Evolutionary conservation across 2,329 filamentous ascomycete species (phyloP), one percentile per base, ranked within the genome.

Genomic region (Fusarium torreyae): DNA sequence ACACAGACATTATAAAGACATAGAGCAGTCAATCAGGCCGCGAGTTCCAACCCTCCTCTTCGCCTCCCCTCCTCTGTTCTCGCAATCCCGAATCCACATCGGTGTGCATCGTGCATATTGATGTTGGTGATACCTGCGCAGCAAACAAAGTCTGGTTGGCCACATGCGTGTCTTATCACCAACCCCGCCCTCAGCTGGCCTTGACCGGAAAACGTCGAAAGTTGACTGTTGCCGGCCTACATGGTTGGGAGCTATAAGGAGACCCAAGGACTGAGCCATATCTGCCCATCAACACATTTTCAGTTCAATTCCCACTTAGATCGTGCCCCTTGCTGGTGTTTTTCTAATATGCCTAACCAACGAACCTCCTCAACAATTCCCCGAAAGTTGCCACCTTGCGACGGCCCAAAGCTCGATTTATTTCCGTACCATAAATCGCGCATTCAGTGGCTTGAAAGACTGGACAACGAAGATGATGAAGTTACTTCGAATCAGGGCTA

Each of bases 391-490:
- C 70, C 70, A 5, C 60, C 48, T 7, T 73, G 69, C 31, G 26
- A 58, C 4, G 70, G 69, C 5, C 70, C 69, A n/a, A 66, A 70
- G 17, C 62, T 73, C 5, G 4, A 34, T 4, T 6, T 40, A 14
- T 72, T 73, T 49, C 53, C 45, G 18, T 11, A 72, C 36, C 64
- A 71, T 26, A 44, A 48, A n/a, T 67, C 62, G 1, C 53, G n/a
- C 1, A 73, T 73, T 31, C 31, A 67, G 50, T 73, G 70, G 70
- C 31, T 70, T 9, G 69, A 68, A 43, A 68, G 69, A 43, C 44
- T 72, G 8, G 55, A 59, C 22, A 40, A 58, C 34, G 17, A 33
- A 11, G 44, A 57, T 8, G 56, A 70, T 7, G 58, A 49, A 9
- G 57, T 55, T 7, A 26, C 26, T 2, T 31, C 46, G 13, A 52